Conservation (phyloP, 225 moss, liverwort and hornwort genomes). For the Sphagnum tenellum region DNA sequence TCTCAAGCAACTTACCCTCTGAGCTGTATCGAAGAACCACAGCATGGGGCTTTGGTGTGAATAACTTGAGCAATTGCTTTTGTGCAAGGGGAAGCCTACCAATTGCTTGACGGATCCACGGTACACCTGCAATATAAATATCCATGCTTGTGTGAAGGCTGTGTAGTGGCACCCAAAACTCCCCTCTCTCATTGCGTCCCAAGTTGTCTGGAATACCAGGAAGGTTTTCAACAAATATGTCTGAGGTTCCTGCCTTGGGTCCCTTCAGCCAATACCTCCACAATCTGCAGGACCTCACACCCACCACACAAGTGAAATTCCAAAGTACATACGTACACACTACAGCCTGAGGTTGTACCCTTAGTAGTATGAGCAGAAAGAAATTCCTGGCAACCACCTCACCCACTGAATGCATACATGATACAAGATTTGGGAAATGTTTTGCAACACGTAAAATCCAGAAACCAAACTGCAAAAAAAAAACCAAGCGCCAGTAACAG, state of each 20-base stretch:
- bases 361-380: too few species aligned
- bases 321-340: too few species aligned
- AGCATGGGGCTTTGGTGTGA: conserved; percentile 38
- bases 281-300: conserved; percentile 18
- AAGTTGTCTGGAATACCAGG: conserved; percentile 56
- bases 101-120: conserved; percentile 34
- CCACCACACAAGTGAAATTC: too few species aligned
- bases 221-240: conserved; percentile 42
- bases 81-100: conserved; percentile 42
- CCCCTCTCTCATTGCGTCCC: conserved; percentile 40
- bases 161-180: conserved; percentile 57
- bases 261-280: conserved; percentile 51
- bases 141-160: conserved; percentile 20
- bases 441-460: too few species aligned
- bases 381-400: too few species aligned
- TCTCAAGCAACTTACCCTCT: conserved; percentile 36
- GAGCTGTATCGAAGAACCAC: conserved; percentile 33
- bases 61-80: conserved; percentile 12
- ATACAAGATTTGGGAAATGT: too few species aligned
- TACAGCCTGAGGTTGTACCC: too few species aligned
- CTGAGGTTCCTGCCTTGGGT: conserved; percentile 30
- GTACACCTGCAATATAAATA: conserved; percentile 31
- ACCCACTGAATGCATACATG: too few species aligned
- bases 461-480: background rate
- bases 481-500: too few species aligned